Conservation (phyloP, 1,284 basidiomycete genomes). For the Ceratobasidium sp. region DNA sequence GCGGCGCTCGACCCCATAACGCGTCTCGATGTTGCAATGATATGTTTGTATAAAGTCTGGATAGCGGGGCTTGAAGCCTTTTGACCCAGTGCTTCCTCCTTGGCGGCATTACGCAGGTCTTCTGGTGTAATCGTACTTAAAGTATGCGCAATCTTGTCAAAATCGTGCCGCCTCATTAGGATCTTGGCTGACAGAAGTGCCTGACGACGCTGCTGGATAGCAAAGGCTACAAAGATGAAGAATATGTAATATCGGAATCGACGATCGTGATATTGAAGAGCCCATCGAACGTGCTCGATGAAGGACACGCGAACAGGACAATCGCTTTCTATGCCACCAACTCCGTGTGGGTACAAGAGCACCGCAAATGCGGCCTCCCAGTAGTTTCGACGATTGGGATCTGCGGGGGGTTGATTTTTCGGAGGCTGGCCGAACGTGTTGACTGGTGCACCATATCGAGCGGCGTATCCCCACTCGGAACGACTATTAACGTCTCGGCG, state of each 20-base stretch:
- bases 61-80: conserved; percentile 20
- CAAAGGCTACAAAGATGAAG: conserved; percentile 59
- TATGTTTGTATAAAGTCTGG: conserved; percentile 26
- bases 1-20: conserved; percentile 51
- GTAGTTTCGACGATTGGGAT: conserved; percentile 38
- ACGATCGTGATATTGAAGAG: conserved; percentile 57
- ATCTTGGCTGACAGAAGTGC: conserved; percentile 42
- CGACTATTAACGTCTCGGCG: too few relatives aligned
- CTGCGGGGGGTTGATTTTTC: not conserved
- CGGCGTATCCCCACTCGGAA: conserved; percentile 35
- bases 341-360: conserved; percentile 60
- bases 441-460: conserved; percentile 42
- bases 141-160: not conserved
- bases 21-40: conserved; percentile 40
- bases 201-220: conserved; percentile 54
- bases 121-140: conserved; percentile 23
- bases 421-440: conserved; percentile 27
- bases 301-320: conserved; percentile 53
- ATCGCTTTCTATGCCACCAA: conserved; percentile 57
- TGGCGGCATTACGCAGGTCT: conserved; percentile 47
- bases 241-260: conserved; percentile 56
- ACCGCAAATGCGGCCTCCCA: conserved; percentile 59
- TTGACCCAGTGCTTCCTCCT: conserved; percentile 42
- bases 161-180: conserved; percentile 47
- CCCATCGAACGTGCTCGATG: conserved; percentile 58